A percentile compares a stretch with the other conserved stretches of the same genome.
These are phyloP conservation scores for Lojkania enalia DNA, from an alignment of 2,329 filamentous ascomycete genomes.

Conservation along the genomic window DNA sequence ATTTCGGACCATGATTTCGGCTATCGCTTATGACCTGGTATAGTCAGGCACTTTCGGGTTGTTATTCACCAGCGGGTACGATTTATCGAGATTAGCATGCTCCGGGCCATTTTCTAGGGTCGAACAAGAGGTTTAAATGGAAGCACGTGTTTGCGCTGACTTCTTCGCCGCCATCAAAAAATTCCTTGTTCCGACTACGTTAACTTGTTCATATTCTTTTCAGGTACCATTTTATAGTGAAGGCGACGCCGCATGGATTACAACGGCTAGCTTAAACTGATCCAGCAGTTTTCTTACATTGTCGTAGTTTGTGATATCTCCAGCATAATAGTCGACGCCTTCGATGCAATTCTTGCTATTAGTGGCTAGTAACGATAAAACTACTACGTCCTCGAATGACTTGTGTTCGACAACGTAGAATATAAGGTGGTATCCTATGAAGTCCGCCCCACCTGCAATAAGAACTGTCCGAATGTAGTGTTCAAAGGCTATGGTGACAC, in stretches of 20 bases:
- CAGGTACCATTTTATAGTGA: conserved; percentile 15
- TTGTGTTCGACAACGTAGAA: conserved; percentile 9
- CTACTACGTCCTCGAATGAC: conserved; percentile 11
- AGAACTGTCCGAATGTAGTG: too few relatives aligned
- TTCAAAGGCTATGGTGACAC: too few relatives aligned
- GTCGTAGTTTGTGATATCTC: conserved; percentile 13
- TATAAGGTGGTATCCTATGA: conserved; percentile 17
- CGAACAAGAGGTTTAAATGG: conserved; percentile 18
- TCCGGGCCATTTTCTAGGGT: conserved; percentile 12
- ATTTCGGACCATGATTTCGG: conserved; percentile 15
- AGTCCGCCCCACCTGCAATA: conserved; percentile 15
- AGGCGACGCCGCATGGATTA: conserved; percentile 18
- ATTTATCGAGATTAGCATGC: conserved; percentile 14
- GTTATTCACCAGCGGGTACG: conserved; percentile 11
- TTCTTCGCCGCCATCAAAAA: conserved; percentile 12
- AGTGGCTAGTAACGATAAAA: conserved; percentile 14
- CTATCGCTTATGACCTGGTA: conserved; percentile 16
- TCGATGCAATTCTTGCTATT: conserved; percentile 12
- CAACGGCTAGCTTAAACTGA: conserved; percentile 13
- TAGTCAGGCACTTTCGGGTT: conserved; percentile 14
- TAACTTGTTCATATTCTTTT: conserved; percentile 15
- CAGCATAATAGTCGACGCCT: conserved; percentile 13
- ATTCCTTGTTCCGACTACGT: conserved; percentile 13
- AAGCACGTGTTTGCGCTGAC: conserved; percentile 12
- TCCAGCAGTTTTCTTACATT: conserved; percentile 7